Evolutionary conservation across 1,284 basidiomycete species (phyloP).

Genomic region (Naganishia sp.): DNA sequence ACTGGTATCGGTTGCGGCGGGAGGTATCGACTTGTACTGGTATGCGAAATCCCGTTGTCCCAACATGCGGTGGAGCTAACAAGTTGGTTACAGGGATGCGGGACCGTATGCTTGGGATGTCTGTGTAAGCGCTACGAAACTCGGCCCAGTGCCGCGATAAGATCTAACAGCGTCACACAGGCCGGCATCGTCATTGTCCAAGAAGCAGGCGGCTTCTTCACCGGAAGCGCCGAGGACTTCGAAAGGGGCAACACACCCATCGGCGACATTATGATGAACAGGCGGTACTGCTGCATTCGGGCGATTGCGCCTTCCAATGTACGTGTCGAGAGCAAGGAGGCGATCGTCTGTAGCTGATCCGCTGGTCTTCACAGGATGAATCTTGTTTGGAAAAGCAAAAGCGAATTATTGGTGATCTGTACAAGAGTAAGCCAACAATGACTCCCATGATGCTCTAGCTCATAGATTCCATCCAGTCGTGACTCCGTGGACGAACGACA

Average conservation of each 20-base stretch:
- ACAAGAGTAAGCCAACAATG: conserved; percentile 61
- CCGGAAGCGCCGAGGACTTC: conserved; percentile 62
- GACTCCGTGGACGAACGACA: conserved; percentile 27
- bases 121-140: conserved; percentile 58
- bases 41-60: conserved; percentile 46
- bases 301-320: conserved; percentile 28
- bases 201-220: conserved; percentile 79
- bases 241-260: conserved; percentile 51
- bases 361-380: conserved; percentile 55
- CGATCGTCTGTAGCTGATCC: background rate
- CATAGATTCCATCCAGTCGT: background rate
- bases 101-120: conserved; percentile 72
- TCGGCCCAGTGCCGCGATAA: background rate
- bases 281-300: conserved; percentile 61
- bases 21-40: conserved; percentile 72
- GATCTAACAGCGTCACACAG: conserved; percentile 46
- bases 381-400: conserved; percentile 72
- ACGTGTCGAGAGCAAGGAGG: background rate
- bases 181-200: conserved; percentile 86
- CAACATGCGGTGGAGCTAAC: background rate
- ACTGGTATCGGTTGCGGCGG: conserved; percentile 77
- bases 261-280: conserved; percentile 71
- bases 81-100: conserved; percentile 52
- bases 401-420: conserved; percentile 77
- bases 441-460: background rate